phyloP scores from a whole-genome alignment of 371 early-diverging fungal species.

The Syncephalastrum racemosum region DNA sequence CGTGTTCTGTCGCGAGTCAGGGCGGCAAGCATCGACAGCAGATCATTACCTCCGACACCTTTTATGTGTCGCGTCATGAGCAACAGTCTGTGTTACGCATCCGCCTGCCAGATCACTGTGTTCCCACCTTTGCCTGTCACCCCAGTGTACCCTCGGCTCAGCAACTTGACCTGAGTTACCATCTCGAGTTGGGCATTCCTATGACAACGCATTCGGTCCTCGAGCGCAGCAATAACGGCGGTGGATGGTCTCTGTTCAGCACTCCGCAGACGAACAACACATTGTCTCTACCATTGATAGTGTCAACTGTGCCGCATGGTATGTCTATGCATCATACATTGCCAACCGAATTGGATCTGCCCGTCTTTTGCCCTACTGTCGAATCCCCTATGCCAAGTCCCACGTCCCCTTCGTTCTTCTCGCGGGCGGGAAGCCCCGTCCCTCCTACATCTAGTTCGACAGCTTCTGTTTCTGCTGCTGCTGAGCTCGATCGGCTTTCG shows the following conservation, averaged over 20 bases:
- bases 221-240: not conserved
- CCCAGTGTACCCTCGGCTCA: conserved; percentile 25
- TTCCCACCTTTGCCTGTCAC: no score
- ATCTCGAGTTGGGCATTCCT: no score
- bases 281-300: conserved; percentile 14
- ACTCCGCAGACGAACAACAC: conserved; percentile 10
- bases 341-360: conserved; percentile 2
- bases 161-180: conserved; percentile 19
- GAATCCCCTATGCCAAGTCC: conserved; percentile 42
- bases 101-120: conserved; percentile 27
- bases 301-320: conserved; percentile 19
- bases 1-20: conserved; percentile 19
- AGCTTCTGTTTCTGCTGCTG: not conserved
- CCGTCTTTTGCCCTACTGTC: conserved; percentile 32
- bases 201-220: no score
- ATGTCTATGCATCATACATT: conserved; percentile 12
- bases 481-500: conserved; percentile 9
- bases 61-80: conserved; percentile 4
- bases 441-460: conserved; percentile 14
- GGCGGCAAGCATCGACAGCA: no score
- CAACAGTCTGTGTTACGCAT: conserved; percentile 37
- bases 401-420: conserved; percentile 19
- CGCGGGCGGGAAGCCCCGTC: conserved; percentile 34
- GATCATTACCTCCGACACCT: no score
- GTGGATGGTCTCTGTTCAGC: conserved; percentile 5